Conservation (phyloP, 1,284 basidiomycete genomes). For the Chiua sp. region DNA sequence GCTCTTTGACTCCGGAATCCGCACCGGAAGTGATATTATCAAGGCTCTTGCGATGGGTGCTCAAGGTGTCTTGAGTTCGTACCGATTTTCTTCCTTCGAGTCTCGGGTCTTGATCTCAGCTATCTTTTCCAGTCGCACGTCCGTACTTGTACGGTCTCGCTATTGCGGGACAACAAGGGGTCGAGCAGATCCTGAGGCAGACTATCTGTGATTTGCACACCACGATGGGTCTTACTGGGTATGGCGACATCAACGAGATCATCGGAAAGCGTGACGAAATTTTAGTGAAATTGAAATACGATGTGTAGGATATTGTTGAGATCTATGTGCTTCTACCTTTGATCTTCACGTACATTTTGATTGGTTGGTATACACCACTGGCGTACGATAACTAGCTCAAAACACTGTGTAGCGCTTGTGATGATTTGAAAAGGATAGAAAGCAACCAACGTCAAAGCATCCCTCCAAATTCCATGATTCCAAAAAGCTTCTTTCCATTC, state of each 20-base stretch:
- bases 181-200: constrained; percentile 67
- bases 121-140: constrained; percentile 51
- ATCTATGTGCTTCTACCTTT: too few species aligned
- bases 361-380: too few species aligned
- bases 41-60: constrained; percentile 78
- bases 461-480: neutral
- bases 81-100: neutral
- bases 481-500: neutral
- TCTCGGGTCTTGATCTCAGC: neutral
- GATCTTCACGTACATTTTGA: too few species aligned
- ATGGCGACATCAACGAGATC: constrained; percentile 49
- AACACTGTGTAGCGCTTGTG: too few species aligned
- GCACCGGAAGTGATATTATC: constrained; percentile 78
- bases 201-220: constrained; percentile 68
- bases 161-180: constrained; percentile 65
- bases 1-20: constrained; percentile 83
- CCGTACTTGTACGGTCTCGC: constrained; percentile 68
- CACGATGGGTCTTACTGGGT: constrained; percentile 58
- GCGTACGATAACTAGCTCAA: too few species aligned
- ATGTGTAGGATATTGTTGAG: constrained; percentile 10
- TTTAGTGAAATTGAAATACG: constrained; percentile 23
- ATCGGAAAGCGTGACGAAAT: constrained; percentile 50
- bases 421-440: too few species aligned
- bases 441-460: too few species aligned
- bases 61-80: constrained; percentile 66